Percentiles rank a stretch among this genome's conserved stretches.
phyloP scores from a whole-genome alignment of 441 rosid species.

The Melastoma candidum region DNA sequence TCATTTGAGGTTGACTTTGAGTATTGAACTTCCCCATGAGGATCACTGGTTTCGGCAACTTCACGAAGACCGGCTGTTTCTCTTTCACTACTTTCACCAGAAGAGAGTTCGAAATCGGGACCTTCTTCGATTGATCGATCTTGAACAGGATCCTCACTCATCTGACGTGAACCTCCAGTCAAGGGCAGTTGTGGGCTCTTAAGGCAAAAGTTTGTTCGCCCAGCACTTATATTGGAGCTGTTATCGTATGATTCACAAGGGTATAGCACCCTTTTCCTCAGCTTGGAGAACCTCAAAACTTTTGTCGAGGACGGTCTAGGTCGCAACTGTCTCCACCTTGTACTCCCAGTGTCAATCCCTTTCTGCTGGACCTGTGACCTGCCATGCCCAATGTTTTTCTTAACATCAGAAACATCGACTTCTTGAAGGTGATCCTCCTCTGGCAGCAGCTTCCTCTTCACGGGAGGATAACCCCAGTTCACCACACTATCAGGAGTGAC shows the following conservation, averaged over 20 bases:
- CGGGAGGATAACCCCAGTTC: slow-evolving; percentile 22
- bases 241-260: slow-evolving; percentile 21
- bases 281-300: slow-evolving; percentile 25
- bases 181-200: slow-evolving; percentile 26
- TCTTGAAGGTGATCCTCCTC: slow-evolving; percentile 17
- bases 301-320: slow-evolving; percentile 21
- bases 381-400: slow-evolving; percentile 21
- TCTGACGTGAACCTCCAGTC: slow-evolving; percentile 25
- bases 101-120: slow-evolving; percentile 21
- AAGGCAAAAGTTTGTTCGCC: slow-evolving; percentile 20
- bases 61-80: no score
- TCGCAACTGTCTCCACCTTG: slow-evolving; percentile 19
- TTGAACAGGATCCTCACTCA: slow-evolving; percentile 23
- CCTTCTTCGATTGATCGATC: slow-evolving; percentile 29
- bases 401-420: slow-evolving; percentile 18
- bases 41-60: slow-evolving; percentile 3
- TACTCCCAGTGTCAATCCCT: slow-evolving; percentile 13
- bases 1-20: slow-evolving; percentile 25
- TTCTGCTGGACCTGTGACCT: slow-evolving; percentile 21
- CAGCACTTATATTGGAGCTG: slow-evolving; percentile 22
- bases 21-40: slow-evolving; percentile 19
- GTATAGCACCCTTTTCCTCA: slow-evolving; percentile 28
- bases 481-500: slow-evolving; percentile 20
- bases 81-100: slow-evolving; percentile 15
- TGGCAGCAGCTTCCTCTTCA: slow-evolving; percentile 20